phyloP scores from a whole-genome alignment of 2,329 filamentous ascomycete species.

The Didymella pomorum region DNA sequence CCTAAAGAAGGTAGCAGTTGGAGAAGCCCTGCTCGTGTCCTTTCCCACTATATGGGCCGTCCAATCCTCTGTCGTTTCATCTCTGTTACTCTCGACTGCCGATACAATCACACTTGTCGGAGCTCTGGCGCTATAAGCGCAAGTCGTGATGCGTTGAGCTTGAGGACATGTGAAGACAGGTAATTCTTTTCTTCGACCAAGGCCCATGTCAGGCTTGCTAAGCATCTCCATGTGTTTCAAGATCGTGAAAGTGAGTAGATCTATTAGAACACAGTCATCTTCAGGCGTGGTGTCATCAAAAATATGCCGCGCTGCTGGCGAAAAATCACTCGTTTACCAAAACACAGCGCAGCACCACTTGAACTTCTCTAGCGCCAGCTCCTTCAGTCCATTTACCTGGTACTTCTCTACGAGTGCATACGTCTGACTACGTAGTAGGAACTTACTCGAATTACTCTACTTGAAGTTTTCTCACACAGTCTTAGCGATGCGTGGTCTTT shows the following conservation, averaged over 20 bases:
- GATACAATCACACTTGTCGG: too few relatives aligned
- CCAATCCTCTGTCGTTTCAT: too few relatives aligned
- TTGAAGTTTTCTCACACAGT: too few relatives aligned
- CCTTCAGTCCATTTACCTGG: background rate
- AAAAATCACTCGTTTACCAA: background rate
- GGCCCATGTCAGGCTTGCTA: background rate
- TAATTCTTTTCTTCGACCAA: background rate
- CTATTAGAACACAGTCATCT: background rate
- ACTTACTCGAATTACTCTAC: too few relatives aligned
- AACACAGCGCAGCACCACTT: background rate
- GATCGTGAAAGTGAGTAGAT: background rate
- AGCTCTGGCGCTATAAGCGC: background rate
- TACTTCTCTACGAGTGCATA: background rate
- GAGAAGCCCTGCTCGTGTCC: too few relatives aligned
- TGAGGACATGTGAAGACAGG: background rate
- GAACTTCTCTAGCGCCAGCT: slow-evolving; percentile 20
- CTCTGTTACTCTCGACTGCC: too few relatives aligned
- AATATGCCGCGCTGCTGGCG: background rate
- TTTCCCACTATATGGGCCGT: too few relatives aligned
- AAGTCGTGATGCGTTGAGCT: background rate
- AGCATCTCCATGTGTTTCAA: background rate
- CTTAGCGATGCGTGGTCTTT: too few relatives aligned
- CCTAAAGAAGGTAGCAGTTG: too few relatives aligned
- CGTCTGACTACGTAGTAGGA: background rate
- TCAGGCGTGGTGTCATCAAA: background rate